Evolutionary conservation across 2,329 filamentous ascomycete species (phyloP), one percentile per base, ranked within the genome.

Genomic region (Sarocladium strictum): DNA sequence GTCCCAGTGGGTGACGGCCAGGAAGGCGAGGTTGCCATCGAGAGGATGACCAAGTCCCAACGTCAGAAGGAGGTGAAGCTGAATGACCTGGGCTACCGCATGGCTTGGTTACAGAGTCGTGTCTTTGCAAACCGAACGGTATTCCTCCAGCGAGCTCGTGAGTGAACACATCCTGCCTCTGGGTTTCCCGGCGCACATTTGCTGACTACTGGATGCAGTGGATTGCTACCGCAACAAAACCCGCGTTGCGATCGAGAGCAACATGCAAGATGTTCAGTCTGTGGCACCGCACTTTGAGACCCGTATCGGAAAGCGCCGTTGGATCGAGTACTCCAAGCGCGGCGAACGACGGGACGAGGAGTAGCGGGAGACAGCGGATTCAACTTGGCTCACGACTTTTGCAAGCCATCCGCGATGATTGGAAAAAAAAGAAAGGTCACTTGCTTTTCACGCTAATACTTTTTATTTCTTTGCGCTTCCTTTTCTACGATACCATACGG

Each of bases 191-290:
- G n/a, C n/a, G n/a, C n/a, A n/a, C n/a, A n/a, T n/a, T n/a, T n/a
- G 4, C 43, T 32, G 24, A 32, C 43, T n/a, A 17, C 17, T n/a
- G 23, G 26, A n/a, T 37, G 55, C 62, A 95, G 91, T 97, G 70
- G 93, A 97, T 69, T 90, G 89, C 58, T 97, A 97, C 70, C 87
- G 93, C 62, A 93, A 90, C 68, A 96, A 96, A 77, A 94, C 92
- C 69, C 84, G 88, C 59, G 86, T 81, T 61, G 88, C 87, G 54
- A 92, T 96, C 73, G 82, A 95, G 64, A 84, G 81, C 21, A 81
- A 85, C 41, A 88, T 89, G 63, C 86, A 90, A 65, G 90, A 95
- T 58, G 80, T 90, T 43, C 77, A 81, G 55, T 78, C 80, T 19
- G 83, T 89, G 24, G 88, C 89, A 23, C 86, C 90, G 54, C 91